These are phyloP conservation scores for Daldinia bambusicola DNA, from an alignment of 495 filamentous ascomycete genomes.

Conservation along the genomic window DNA sequence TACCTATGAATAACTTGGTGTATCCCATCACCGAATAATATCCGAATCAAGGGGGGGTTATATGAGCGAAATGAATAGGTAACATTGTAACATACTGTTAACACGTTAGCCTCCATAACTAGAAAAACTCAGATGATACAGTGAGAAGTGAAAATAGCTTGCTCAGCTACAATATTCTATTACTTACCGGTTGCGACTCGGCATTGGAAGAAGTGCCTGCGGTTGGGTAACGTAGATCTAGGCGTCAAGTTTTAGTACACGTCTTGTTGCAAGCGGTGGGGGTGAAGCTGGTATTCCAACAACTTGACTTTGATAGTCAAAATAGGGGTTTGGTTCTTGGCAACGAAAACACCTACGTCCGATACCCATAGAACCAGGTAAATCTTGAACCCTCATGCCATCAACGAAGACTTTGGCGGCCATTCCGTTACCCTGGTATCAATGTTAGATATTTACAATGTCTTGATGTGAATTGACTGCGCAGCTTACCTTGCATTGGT, in stretches of 20 bases:
- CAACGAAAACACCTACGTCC: conserved; percentile 54
- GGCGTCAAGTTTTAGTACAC: background rate
- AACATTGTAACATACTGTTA: background rate
- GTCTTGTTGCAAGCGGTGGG: background rate
- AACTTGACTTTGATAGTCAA: background rate
- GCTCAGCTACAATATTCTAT: background rate
- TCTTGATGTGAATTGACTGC: background rate
- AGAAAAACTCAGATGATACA: background rate
- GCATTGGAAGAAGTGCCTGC: conserved; percentile 80
- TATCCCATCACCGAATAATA: background rate
- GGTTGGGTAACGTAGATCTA: conserved; percentile 80
- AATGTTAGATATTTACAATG: background rate
- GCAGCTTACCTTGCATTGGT: conserved; percentile 70
- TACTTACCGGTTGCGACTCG: conserved; percentile 68
- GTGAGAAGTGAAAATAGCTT: background rate
- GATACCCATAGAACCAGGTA: conserved; percentile 85
- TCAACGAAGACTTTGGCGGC: conserved; percentile 82
- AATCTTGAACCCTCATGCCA: conserved; percentile 74
- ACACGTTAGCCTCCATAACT: background rate
- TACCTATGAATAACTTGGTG: background rate
- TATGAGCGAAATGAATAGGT: background rate
- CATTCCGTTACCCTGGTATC: conserved; percentile 73
- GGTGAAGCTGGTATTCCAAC: background rate
- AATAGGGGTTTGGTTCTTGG: background rate
- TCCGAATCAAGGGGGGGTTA: background rate